These are phyloP conservation scores for Backusella tuberculispora DNA, from an alignment of 192 early-diverging fungal species.

Conservation along the genomic window DNA sequence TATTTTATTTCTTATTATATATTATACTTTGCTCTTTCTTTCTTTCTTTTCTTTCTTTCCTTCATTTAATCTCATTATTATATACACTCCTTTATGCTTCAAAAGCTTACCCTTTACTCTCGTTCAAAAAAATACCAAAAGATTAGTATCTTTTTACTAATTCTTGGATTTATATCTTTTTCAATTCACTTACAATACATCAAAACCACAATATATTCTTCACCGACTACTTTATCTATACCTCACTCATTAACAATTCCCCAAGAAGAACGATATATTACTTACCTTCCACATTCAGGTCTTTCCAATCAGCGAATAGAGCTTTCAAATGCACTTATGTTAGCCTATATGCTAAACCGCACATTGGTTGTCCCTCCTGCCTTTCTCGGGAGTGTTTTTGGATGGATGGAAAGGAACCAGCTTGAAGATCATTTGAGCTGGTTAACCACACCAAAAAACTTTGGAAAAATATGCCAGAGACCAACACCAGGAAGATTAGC, in stretches of 20 bases:
- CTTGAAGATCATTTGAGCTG: conserved; percentile 40
- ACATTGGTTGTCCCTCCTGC: conserved; percentile 57
- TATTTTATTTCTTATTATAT: not conserved
- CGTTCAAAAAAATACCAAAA: not conserved
- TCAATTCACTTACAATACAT: not conserved
- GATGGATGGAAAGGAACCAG: conserved; percentile 44
- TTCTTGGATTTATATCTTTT: not conserved
- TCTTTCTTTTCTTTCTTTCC: not conserved
- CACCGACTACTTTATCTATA: not conserved
- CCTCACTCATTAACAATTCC: not conserved
- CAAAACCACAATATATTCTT: not conserved
- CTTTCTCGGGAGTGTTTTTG: conserved; percentile 49
- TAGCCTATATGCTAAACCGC: conserved; percentile 56
- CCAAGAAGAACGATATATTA: conserved; percentile 48
- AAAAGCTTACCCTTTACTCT: not conserved
- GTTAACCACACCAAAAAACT: conserved; percentile 43
- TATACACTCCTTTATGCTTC: conserved; percentile 5
- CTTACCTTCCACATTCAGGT: conserved; percentile 58
- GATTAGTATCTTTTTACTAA: not conserved
- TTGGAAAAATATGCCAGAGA: conserved; percentile 8
- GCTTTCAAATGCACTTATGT: conserved; percentile 57
- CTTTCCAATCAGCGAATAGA: conserved; percentile 60
- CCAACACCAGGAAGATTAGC: not conserved
- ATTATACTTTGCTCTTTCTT: not conserved
- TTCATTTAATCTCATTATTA: not conserved